phyloP scores from a whole-genome alignment of 2,329 filamentous ascomycete species.

The Neoarthrinium moseri region DNA sequence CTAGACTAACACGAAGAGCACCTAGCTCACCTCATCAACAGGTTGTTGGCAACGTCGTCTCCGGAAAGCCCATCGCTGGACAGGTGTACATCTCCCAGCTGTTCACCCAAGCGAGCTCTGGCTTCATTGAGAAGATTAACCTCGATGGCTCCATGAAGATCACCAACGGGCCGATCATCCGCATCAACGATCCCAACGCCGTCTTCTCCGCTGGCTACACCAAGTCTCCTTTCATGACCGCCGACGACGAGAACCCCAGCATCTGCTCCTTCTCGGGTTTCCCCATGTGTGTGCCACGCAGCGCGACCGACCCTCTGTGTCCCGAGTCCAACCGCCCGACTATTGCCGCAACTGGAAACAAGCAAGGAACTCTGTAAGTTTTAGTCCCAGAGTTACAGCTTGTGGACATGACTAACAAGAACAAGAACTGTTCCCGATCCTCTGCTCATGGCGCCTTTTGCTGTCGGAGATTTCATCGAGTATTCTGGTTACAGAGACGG shows the following conservation, averaged over 20 bases:
- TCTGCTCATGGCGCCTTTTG: conserved; percentile 37
- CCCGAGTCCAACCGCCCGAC: conserved; percentile 33
- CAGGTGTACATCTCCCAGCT: conserved; percentile 35
- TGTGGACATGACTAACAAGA: not conserved
- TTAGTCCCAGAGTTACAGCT: not conserved
- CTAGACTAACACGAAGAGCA: too few relatives aligned
- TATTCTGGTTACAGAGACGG: conserved; percentile 33
- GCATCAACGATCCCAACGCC: conserved; percentile 41
- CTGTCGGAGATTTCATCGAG: conserved; percentile 38
- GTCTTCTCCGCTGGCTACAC: conserved; percentile 35
- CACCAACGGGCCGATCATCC: conserved; percentile 31
- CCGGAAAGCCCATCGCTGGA: conserved; percentile 32
- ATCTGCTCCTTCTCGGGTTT: conserved; percentile 45
- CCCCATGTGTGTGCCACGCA: conserved; percentile 49
- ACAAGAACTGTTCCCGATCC: conserved; percentile 31
- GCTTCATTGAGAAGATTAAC: conserved; percentile 32
- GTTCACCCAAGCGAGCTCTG: conserved; percentile 31
- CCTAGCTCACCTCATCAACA: conserved; percentile 4
- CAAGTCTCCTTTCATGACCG: conserved; percentile 36
- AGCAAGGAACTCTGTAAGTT: conserved; percentile 17
- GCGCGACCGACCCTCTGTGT: conserved; percentile 31
- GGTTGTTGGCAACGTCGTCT: conserved; percentile 36
- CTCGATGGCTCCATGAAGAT: conserved; percentile 33
- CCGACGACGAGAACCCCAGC: conserved; percentile 44
- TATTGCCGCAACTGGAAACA: conserved; percentile 8